Base-by-base conservation (phyloP, 2,329 filamentous ascomycete genomes). In the Monosporascus sp. region DNA sequence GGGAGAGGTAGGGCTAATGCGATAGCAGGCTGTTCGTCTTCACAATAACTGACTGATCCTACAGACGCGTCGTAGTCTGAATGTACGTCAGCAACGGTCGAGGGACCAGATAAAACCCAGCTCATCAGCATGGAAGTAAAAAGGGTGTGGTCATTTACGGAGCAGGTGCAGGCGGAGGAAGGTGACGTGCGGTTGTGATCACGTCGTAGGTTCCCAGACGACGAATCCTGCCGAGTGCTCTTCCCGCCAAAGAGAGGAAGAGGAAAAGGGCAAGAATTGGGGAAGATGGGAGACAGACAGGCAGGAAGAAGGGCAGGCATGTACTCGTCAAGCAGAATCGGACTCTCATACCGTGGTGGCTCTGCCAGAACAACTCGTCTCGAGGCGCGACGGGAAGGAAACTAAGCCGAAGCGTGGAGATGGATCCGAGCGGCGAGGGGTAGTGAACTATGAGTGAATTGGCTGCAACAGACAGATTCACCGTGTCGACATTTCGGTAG, bases 321-420 rank as follows among this genome's bases (percentile, higher is more conserved):
- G 31, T 11, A 34, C 9, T 34, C 31, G 31, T 34, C 9, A 34
- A 34, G 31, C 11, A 5, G 11, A 34, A 34, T 34, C 31, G 31
- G 31, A 34, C 11, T 52, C 25, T 36, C 45, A 48, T 50, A 52
- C 42, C 31, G 48, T 52, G 36, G 51, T 55, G 52, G 52, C 39
- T 49, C 39, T 51, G 52, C 57, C 57, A 53, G 55, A 57, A 20
- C 18, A 42, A 42, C 18, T 20, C n/a, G 14, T 3, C n/a, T 18
- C 18, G 9, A 24, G 22, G 11, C 14, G 39, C 7, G 24, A 27
- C 17, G 42, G 9, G 42, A 46, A 22, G 6, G 24, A 17, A 31
- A 8, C 7, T 18, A 20, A 41, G 38, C 38, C 9, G 38, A 41
- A 14, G 38, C 38, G 18, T n/a, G 38, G 38, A n/a, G 42, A 46